Evolutionary conservation across 176 grass and related monocot genomes (phyloP), one percentile per base, ranked within the genome.

Genomic region (Luzula sylvatica): DNA sequence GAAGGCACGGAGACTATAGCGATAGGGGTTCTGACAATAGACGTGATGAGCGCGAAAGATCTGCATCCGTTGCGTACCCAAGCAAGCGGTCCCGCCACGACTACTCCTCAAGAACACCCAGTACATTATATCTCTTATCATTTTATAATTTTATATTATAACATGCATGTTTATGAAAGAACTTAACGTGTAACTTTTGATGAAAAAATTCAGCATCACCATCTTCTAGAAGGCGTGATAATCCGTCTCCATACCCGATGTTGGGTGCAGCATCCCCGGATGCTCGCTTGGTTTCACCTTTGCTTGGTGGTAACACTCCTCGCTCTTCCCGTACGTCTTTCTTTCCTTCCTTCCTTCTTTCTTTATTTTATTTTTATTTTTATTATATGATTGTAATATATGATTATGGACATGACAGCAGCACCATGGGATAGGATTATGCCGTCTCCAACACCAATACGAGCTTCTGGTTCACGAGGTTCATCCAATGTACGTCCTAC

Each of bases 271-370:
- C 92, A 72, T 96, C 92, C 28, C 92, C 92, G 8, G 92, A 96
- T 61, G 92, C 85, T 49, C 92, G 78, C 1, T 73, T 98, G 61
- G 92, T 98, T 4, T 98, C 92, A 53, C 92, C 92, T 53, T 98
- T 77, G 92, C 49, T 86, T 57, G 92, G 74, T 2, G 75, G 81
- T 52, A 63, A 53, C 53, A 88, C 85, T 3, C 92, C 92, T 13
- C 81, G 46, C 49, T 72, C 50, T 23, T 20, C 55, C 55, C 77
- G 92, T 86, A 74, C 26, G 58, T 53, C 46, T 16, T 46, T n/a
- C 38, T 18, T 58, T 55, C n/a, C n/a, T n/a, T n/a, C n/a, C 41
- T 26, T 46, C 71, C 74, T 20, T 16, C 23, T 65, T 32, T 55
- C 52, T 12, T 30, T 52, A n/a, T 50, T 68, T 11, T 46, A 46